Evolutionary conservation across 805 yeast species (phyloP).

Genomic region (Monosporozyma unispora): DNA sequence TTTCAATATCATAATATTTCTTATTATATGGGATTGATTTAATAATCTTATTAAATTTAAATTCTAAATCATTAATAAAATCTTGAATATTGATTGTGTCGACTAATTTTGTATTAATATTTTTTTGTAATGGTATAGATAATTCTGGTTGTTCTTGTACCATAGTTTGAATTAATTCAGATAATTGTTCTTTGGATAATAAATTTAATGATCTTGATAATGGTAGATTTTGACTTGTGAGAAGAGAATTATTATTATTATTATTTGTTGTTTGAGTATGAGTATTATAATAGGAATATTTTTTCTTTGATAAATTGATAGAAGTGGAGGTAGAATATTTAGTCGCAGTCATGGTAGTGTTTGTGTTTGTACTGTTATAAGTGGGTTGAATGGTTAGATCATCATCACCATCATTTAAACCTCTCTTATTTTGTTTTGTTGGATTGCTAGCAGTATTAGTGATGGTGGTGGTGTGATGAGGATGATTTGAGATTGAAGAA

Average conservation of each 20-base stretch:
- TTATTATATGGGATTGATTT: constrained; percentile 26
- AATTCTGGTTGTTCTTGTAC: constrained; percentile 19
- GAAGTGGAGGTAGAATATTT: background rate
- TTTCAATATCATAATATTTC: constrained; percentile 8
- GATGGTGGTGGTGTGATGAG: background rate
- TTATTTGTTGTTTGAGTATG: constrained; percentile 2
- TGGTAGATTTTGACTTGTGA: constrained; percentile 27
- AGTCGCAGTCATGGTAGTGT: too few relatives aligned
- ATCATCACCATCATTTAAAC: background rate
- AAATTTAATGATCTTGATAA: constrained; percentile 27
- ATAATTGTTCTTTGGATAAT: constrained; percentile 25
- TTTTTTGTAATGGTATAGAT: constrained; percentile 9
- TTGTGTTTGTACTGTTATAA: too few relatives aligned
- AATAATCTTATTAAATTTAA: constrained; percentile 18
- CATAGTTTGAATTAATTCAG: constrained; percentile 12
- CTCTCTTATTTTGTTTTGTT: background rate
- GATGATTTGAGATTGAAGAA: too few relatives aligned
- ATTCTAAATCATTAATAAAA: constrained; percentile 18
- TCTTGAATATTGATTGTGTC: constrained; percentile 5
- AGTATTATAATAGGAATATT: background rate
- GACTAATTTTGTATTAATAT: background rate
- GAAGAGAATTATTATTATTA: constrained; percentile 4
- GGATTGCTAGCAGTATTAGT: background rate
- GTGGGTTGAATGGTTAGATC: background rate
- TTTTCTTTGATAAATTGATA: background rate